These are phyloP conservation scores for Beta lomatogona DNA, from an alignment of 179 eudicot species.

Conservation along the genomic window DNA sequence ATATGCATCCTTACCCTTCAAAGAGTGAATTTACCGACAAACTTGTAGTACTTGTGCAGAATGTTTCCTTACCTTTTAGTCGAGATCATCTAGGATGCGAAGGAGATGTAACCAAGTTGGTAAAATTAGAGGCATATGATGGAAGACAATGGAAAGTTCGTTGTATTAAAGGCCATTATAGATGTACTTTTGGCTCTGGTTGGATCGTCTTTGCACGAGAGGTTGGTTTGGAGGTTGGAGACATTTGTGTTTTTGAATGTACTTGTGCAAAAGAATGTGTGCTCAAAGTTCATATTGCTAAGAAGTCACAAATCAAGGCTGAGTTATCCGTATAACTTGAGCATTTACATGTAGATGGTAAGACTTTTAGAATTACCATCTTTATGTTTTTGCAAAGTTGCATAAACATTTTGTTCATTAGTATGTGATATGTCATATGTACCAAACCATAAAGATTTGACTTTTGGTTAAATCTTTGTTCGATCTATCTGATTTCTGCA, in stretches of 20 bases:
- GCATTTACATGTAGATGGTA: not conserved
- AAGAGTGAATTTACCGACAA: too few species aligned
- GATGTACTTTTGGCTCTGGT: slow-evolving; percentile 16
- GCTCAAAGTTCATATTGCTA: slow-evolving; percentile 32
- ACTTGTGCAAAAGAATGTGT: not conserved
- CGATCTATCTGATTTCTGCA: not conserved
- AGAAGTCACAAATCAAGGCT: slow-evolving; percentile 22
- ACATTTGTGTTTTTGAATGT: slow-evolving; percentile 31
- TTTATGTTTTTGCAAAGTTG: not conserved
- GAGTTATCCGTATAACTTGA: too few species aligned
- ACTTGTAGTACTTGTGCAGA: slow-evolving; percentile 6
- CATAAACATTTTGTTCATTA: not conserved
- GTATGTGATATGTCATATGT: not conserved
- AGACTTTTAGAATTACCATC: too few species aligned
- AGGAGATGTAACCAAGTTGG: not conserved
- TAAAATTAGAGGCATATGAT: slow-evolving; percentile 11
- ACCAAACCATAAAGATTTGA: not conserved
- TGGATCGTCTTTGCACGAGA: slow-evolving; percentile 23
- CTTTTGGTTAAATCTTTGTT: not conserved
- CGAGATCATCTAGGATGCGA: not conserved
- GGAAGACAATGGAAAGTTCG: slow-evolving; percentile 23
- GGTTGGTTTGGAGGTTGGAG: slow-evolving; percentile 19
- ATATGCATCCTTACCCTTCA: too few species aligned
- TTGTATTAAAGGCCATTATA: not conserved
- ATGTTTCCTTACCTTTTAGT: slow-evolving; percentile 18